Evolutionary conservation across 768 basidiomycete species (phyloP).

Genomic region (Austroboletus festivus): DNA sequence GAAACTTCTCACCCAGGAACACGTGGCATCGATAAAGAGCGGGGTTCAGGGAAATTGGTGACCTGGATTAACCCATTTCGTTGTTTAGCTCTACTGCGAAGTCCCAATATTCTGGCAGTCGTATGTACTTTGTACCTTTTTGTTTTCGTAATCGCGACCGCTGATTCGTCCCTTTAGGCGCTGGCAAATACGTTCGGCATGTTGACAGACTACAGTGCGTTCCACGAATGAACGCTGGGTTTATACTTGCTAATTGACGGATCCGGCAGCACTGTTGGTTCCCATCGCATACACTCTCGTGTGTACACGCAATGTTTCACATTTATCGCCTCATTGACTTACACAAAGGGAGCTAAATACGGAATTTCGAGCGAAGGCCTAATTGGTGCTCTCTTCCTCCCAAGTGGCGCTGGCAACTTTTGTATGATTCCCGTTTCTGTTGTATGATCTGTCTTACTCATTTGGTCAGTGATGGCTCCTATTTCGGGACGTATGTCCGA

Average conservation of each 20-base stretch:
- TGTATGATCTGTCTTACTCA: neutral
- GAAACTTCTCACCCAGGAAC: constrained; percentile 65
- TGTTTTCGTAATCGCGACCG: neutral
- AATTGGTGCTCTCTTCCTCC: constrained; percentile 26
- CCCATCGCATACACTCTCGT: constrained; percentile 70
- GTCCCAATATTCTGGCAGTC: constrained; percentile 54
- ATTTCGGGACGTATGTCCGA: constrained; percentile 61
- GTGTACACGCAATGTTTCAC: constrained; percentile 13
- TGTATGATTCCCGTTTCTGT: constrained; percentile 6
- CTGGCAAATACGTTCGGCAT: constrained; percentile 35
- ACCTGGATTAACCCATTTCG: constrained; percentile 59
- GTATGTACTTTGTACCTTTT: constrained; percentile 36
- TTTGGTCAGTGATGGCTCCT: constrained; percentile 51
- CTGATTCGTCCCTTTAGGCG: constrained; percentile 30
- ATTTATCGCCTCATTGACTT: neutral
- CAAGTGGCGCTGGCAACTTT: constrained; percentile 26
- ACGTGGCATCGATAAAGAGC: constrained; percentile 49
- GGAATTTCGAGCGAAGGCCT: constrained; percentile 20
- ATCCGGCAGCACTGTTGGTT: constrained; percentile 40
- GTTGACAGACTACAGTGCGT: constrained; percentile 36
- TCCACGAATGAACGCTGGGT: neutral
- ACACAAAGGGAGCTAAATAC: constrained; percentile 45
- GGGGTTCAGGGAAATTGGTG: constrained; percentile 22
- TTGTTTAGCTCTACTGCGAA: constrained; percentile 49
- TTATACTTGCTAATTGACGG: neutral